Conservation (phyloP, 1,284 basidiomycete species). For the Porodaedalea pini region DNA sequence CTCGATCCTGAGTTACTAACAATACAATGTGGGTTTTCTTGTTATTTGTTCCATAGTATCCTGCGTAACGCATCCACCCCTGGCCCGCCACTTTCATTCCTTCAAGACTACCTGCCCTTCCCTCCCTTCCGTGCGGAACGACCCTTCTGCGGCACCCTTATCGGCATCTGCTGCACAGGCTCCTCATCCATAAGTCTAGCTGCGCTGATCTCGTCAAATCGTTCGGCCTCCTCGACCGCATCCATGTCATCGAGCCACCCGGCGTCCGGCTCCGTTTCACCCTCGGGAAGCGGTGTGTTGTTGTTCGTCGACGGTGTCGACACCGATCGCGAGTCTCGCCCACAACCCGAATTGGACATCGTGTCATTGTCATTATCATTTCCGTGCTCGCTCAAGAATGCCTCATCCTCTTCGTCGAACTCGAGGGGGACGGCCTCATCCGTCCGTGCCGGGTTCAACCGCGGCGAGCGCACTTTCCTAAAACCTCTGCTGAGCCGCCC, state of each 20-base stretch:
- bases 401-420: conserved; percentile 72
- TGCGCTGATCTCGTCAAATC: conserved; percentile 58
- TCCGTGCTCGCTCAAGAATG: conserved; percentile 36
- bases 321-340: conserved; percentile 30
- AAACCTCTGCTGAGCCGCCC: conserved; percentile 54
- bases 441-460: conserved; percentile 26
- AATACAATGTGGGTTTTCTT: conserved; percentile 15
- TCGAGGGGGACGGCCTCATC: conserved; percentile 51
- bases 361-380: conserved; percentile 25
- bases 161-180: conserved; percentile 11
- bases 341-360: conserved; percentile 32
- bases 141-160: conserved; percentile 17
- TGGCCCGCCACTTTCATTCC: neutral
- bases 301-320: conserved; percentile 40
- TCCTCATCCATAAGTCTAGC: conserved; percentile 64
- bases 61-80: neutral
- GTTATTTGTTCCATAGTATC: neutral
- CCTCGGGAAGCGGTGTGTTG: conserved; percentile 40
- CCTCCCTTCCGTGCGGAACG: conserved; percentile 3
- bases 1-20: conserved; percentile 5
- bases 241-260: conserved; percentile 54
- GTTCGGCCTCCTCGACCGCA: conserved; percentile 61
- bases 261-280: conserved; percentile 45
- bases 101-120: neutral
- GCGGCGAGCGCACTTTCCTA: conserved; percentile 41